Evolutionary conservation across 306 rosid species (phyloP).

Genomic region (Quercus alba): DNA sequence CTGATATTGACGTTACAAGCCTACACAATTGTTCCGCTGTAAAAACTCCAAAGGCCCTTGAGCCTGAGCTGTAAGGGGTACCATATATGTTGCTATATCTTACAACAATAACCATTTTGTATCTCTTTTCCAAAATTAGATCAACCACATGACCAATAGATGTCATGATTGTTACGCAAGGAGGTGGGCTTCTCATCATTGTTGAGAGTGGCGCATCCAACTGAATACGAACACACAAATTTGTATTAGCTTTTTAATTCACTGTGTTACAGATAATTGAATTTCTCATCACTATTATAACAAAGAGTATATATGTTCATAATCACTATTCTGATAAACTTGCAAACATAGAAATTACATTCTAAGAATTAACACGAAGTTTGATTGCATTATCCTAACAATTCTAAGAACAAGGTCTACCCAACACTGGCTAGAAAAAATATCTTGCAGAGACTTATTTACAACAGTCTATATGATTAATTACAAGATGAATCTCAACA

Average conservation of each 20-base stretch:
- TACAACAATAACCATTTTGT: conserved; percentile 53
- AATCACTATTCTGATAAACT: neutral
- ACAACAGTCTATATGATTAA: neutral
- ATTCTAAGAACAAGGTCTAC: neutral
- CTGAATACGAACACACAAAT: conserved; percentile 25
- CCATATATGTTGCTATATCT: conserved; percentile 36
- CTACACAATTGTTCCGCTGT: conserved; percentile 47
- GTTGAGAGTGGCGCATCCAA: conserved; percentile 61
- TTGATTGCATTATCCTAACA: neutral
- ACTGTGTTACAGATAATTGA: neutral
- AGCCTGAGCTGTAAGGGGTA: conserved; percentile 30
- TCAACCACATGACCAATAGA: conserved; percentile 63
- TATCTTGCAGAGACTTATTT: neutral
- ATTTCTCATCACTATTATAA: neutral
- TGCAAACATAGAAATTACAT: neutral
- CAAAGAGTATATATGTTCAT: neutral
- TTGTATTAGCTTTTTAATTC: neutral
- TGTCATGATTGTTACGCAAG: conserved; percentile 45
- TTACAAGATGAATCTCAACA: neutral
- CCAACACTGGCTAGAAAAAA: neutral
- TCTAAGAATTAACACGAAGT: neutral
- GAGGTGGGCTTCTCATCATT: conserved; percentile 83
- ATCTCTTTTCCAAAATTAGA: conserved; percentile 54
- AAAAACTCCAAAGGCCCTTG: conserved; percentile 70
- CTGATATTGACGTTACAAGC: conserved; percentile 38